Evolutionary conservation across 306 rosid species (phyloP).

Genomic region (Betula pendula): DNA sequence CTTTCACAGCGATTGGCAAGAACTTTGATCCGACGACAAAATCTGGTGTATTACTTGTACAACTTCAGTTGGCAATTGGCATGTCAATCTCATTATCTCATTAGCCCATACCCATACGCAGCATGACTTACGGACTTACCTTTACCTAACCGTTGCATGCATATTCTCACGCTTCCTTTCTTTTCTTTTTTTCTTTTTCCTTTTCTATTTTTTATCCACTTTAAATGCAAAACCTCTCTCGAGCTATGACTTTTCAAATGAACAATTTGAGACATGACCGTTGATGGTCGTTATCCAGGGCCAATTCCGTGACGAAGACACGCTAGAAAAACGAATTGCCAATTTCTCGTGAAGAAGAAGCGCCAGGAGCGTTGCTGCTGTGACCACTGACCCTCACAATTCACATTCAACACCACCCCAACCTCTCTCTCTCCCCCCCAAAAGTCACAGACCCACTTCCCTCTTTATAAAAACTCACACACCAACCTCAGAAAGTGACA

Average conservation of each 20-base stretch:
- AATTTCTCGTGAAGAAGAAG: conserved; percentile 76
- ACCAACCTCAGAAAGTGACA: conserved; percentile 31
- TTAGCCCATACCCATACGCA: not conserved
- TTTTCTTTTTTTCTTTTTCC: not conserved
- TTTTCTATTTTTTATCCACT: not conserved
- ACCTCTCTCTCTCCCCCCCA: conserved; percentile 20
- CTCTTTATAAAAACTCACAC: conserved; percentile 28
- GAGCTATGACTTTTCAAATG: conserved; percentile 37
- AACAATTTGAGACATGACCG: conserved; percentile 13
- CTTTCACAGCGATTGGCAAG: too few relatives aligned
- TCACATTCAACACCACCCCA: conserved; percentile 34
- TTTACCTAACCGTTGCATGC: not conserved
- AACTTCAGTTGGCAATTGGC: not conserved
- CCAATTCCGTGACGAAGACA: conserved; percentile 5
- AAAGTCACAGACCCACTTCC: not conserved
- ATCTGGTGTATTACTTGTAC: not conserved
- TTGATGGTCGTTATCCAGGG: conserved; percentile 24
- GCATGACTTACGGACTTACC: not conserved
- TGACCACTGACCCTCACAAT: conserved; percentile 29
- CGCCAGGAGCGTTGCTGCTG: conserved; percentile 63
- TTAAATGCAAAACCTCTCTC: not conserved
- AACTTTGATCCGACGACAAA: too few relatives aligned
- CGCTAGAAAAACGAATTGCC: conserved; percentile 12
- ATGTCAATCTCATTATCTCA: not conserved
- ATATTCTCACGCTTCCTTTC: not conserved